Percentiles rank a stretch among this genome's conserved stretches.
phyloP scores from a whole-genome alignment of 768 basidiomycete species.

The Lactarius deliciosus region DNA sequence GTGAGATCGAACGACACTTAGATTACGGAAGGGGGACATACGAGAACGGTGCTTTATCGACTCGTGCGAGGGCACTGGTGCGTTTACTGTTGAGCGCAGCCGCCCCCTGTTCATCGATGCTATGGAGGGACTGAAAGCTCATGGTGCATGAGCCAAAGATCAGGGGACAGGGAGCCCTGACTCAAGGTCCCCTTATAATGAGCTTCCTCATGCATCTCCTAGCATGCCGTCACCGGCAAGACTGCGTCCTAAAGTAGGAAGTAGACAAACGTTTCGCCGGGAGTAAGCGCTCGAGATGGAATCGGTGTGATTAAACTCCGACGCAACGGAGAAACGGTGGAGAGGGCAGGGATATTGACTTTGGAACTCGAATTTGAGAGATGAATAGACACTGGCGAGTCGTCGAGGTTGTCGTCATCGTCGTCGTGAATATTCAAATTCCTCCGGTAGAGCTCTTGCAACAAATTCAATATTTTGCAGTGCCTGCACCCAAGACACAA shows the following conservation, averaged over 20 bases:
- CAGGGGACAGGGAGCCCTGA: neutral
- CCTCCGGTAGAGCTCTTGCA: neutral
- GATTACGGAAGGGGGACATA: constrained; percentile 39
- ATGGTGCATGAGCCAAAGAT: constrained; percentile 10
- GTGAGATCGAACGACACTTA: neutral
- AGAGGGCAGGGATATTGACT: neutral
- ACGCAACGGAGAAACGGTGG: neutral
- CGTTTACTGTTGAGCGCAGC: constrained; percentile 62
- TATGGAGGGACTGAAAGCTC: constrained; percentile 19
- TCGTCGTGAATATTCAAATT: neutral
- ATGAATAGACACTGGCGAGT: neutral
- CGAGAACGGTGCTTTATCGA: constrained; percentile 87
- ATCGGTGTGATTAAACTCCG: neutral
- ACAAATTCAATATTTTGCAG: neutral
- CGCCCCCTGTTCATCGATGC: neutral
- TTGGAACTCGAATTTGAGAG: constrained; percentile 10
- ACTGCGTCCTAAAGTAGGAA: neutral
- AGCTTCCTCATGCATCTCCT: neutral
- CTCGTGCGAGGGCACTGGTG: constrained; percentile 77
- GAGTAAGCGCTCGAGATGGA: neutral
- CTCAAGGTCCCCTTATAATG: constrained; percentile 11
- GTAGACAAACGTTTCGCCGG: constrained; percentile 15
- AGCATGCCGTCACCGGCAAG: constrained; percentile 14
- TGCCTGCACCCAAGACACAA: neutral
- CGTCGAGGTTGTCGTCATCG: neutral